A percentile compares a stretch with the other conserved stretches of the same genome.
phyloP scores from a whole-genome alignment of 768 basidiomycete species.

The Guyanaporus albipodus region DNA sequence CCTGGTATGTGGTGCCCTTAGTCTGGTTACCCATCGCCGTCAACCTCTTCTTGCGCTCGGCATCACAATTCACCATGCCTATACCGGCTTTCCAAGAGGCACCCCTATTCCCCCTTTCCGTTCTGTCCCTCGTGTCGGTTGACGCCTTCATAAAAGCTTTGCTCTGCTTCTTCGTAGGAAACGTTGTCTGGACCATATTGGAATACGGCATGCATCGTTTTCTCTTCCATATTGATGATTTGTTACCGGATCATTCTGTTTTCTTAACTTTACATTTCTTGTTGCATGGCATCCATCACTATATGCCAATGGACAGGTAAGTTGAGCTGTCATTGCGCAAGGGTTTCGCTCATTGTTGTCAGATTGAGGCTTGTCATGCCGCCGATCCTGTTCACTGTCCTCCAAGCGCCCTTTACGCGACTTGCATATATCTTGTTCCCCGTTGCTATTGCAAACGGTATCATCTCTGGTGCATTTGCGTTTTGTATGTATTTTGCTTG shows the following conservation, averaged over 20 bases:
- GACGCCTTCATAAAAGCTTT: slow-evolving; percentile 51
- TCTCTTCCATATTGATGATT: slow-evolving; percentile 91
- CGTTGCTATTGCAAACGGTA: slow-evolving; percentile 79
- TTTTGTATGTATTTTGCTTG: slow-evolving; percentile 53
- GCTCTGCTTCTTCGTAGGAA: slow-evolving; percentile 77
- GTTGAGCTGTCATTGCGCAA: slow-evolving; percentile 16
- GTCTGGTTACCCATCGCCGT: slow-evolving; percentile 86
- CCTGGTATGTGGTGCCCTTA: slow-evolving; percentile 91
- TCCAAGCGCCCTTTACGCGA: slow-evolving; percentile 83
- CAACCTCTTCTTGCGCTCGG: slow-evolving; percentile 79
- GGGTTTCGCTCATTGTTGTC: slow-evolving; percentile 4
- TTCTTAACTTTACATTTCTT: slow-evolving; percentile 88
- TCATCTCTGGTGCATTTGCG: slow-evolving; percentile 74
- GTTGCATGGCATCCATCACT: slow-evolving; percentile 95
- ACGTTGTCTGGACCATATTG: slow-evolving; percentile 88
- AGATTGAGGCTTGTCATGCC: slow-evolving; percentile 97
- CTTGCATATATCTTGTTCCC: slow-evolving; percentile 85
- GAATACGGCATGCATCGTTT: slow-evolving; percentile 95
- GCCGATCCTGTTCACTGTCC: slow-evolving; percentile 69
- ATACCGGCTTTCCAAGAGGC: slow-evolving; percentile 59
- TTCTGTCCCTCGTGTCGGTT: slow-evolving; percentile 45
- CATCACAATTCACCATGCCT: slow-evolving; percentile 72
- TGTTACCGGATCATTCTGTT: slow-evolving; percentile 76
- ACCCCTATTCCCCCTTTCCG: slow-evolving; percentile 51
- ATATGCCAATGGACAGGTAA: slow-evolving; percentile 92